Conservation (phyloP, 2,329 filamentous ascomycete species). For the Ophiostoma populinum region DNA sequence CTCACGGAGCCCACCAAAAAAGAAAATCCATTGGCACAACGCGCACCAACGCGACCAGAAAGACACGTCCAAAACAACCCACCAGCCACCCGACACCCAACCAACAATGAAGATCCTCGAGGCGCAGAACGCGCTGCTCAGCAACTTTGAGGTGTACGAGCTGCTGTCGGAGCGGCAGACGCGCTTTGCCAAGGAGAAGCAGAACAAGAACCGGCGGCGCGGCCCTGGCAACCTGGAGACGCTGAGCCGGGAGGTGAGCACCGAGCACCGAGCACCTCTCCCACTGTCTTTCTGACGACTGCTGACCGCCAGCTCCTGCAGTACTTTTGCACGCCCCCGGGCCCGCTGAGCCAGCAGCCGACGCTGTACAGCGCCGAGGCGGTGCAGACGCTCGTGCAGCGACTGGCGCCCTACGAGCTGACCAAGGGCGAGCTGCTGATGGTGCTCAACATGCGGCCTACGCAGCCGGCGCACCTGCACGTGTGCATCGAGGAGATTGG, state of each 20-base stretch:
- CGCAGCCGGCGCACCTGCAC: constrained; percentile 38
- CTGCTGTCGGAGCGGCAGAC: constrained; percentile 33
- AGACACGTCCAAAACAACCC: neutral
- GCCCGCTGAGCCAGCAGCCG: constrained; percentile 37
- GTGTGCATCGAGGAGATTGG: constrained; percentile 49
- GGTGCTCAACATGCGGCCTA: constrained; percentile 48
- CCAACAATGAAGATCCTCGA: constrained; percentile 52
- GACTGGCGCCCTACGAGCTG: constrained; percentile 38
- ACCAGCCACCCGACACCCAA: neutral
- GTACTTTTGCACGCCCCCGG: constrained; percentile 30
- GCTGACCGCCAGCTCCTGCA: constrained; percentile 7
- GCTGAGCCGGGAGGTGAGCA: constrained; percentile 44
- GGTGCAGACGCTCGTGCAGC: constrained; percentile 35
- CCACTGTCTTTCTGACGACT: too few species aligned
- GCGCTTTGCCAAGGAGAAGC: constrained; percentile 32
- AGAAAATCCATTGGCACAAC: neutral
- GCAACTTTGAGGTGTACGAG: constrained; percentile 56
- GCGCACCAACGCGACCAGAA: neutral
- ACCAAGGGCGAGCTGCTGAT: constrained; percentile 53
- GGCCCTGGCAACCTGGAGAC: constrained; percentile 39
- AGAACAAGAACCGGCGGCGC: constrained; percentile 27
- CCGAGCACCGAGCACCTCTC: too few species aligned
- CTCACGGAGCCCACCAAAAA: constrained; percentile 6
- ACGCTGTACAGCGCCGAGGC: constrained; percentile 33
- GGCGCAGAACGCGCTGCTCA: constrained; percentile 49